Percentiles rank a stretch among this genome's conserved stretches.
Evolutionary conservation across 2,329 filamentous ascomycete species (phyloP).

Genomic region (Penicillium sp.): DNA sequence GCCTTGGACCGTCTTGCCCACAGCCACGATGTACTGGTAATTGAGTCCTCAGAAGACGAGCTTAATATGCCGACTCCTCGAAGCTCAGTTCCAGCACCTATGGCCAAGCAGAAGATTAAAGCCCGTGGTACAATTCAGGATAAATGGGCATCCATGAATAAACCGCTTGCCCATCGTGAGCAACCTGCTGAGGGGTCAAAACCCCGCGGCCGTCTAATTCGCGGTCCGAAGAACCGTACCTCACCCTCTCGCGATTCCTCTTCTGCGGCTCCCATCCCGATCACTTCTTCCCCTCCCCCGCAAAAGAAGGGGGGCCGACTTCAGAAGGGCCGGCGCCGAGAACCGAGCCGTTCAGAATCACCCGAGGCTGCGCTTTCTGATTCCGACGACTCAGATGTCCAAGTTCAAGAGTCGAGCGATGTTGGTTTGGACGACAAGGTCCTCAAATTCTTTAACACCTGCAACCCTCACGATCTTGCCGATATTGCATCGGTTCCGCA

Average conservation of each 20-base stretch:
- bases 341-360: constrained; percentile 35
- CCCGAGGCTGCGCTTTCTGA: constrained; percentile 45
- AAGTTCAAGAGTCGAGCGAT: constrained; percentile 43
- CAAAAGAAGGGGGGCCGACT: constrained; percentile 46
- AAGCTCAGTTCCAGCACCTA: constrained; percentile 19
- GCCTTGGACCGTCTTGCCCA: constrained; percentile 55
- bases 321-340: constrained; percentile 52
- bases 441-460: constrained; percentile 81
- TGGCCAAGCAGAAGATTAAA: constrained; percentile 59
- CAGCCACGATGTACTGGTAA: constrained; percentile 1
- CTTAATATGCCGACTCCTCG: constrained; percentile 29
- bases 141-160: constrained; percentile 59
- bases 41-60: constrained; percentile 48
- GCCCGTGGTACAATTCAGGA: constrained; percentile 61
- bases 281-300: constrained; percentile 18
- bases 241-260: constrained; percentile 29
- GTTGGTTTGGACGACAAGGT: constrained; percentile 60
- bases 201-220: constrained; percentile 43
- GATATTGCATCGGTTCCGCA: constrained; percentile 79
- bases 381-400: constrained; percentile 51
- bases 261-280: constrained; percentile 22
- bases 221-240: constrained; percentile 38
- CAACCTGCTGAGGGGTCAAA: constrained; percentile 33
- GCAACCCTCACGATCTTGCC: constrained; percentile 73
- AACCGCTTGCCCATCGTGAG: constrained; percentile 19